Evolutionary conservation across 2,329 filamentous ascomycete genomes (phyloP).

Genomic region (Penicillium paneum): DNA sequence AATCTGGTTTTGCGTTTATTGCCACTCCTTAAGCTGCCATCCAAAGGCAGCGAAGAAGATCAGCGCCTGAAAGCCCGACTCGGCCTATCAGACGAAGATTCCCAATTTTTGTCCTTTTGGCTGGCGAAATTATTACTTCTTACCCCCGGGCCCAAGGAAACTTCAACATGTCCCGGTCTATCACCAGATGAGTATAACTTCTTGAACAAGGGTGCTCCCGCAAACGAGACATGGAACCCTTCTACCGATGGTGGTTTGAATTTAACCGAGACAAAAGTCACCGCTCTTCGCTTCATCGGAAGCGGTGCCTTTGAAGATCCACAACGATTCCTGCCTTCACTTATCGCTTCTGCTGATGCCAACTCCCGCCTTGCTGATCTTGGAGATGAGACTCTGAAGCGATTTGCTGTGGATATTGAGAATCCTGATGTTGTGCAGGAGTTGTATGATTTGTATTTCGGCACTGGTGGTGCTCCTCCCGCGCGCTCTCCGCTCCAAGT

Average conservation of each 20-base stretch:
- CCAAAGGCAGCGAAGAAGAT: slow-evolving; percentile 77
- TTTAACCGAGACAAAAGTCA: slow-evolving; percentile 66
- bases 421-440: slow-evolving; percentile 59
- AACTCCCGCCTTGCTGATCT: slow-evolving; percentile 78
- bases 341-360: slow-evolving; percentile 77
- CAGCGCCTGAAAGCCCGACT: slow-evolving; percentile 62
- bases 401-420: slow-evolving; percentile 68
- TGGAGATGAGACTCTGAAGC: slow-evolving; percentile 86
- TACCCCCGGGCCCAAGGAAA: slow-evolving; percentile 46
- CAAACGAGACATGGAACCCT: slow-evolving; percentile 59
- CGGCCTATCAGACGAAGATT: slow-evolving; percentile 68
- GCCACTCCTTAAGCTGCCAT: slow-evolving; percentile 63
- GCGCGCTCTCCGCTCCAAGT: slow-evolving; percentile 70
- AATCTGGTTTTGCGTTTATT: slow-evolving; percentile 77
- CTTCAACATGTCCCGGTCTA: slow-evolving; percentile 58
- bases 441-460: slow-evolving; percentile 71
- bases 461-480: slow-evolving; percentile 49
- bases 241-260: slow-evolving; percentile 60
- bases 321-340: slow-evolving; percentile 77
- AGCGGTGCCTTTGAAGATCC: slow-evolving; percentile 81
- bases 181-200: slow-evolving; percentile 66
- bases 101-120: slow-evolving; percentile 68
- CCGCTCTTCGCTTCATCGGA: slow-evolving; percentile 68
- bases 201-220: slow-evolving; percentile 56
- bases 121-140: slow-evolving; percentile 75